Percentiles rank a stretch among this genome's conserved stretches.
These are phyloP conservation scores for Pyracantha coccinea DNA, from an alignment of 331 rosid genomes.

Conservation along the genomic window DNA sequence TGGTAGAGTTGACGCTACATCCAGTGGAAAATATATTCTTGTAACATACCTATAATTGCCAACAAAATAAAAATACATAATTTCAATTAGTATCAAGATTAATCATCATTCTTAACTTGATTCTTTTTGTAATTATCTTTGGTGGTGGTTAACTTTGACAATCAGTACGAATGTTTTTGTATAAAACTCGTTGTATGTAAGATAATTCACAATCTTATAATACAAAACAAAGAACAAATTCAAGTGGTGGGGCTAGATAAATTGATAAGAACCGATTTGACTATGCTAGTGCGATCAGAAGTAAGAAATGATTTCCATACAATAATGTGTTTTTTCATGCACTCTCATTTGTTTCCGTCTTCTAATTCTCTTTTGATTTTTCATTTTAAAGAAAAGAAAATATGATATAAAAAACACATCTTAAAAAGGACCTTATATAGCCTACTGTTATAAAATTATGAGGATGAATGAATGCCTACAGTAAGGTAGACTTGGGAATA, in stretches of 20 bases:
- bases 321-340: no score
- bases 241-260: neutral
- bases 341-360: no score
- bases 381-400: no score
- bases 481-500: no score
- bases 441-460: no score
- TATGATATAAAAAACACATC: no score
- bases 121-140: neutral
- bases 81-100: neutral
- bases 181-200: neutral
- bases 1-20: conserved; percentile 74
- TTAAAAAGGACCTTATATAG: no score
- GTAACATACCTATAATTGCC: conserved; percentile 43
- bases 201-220: neutral
- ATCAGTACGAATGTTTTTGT: neutral
- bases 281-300: neutral
- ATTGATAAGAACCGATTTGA: neutral
- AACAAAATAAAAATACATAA: neutral
- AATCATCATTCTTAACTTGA: neutral
- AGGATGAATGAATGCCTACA: no score
- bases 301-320: neutral
- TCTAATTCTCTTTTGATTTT: no score
- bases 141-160: neutral
- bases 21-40: conserved; percentile 55
- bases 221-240: neutral